These are phyloP conservation scores for Salix koriyanagi DNA, from an alignment of 345 rosid genomes.

Conservation along the genomic window DNA sequence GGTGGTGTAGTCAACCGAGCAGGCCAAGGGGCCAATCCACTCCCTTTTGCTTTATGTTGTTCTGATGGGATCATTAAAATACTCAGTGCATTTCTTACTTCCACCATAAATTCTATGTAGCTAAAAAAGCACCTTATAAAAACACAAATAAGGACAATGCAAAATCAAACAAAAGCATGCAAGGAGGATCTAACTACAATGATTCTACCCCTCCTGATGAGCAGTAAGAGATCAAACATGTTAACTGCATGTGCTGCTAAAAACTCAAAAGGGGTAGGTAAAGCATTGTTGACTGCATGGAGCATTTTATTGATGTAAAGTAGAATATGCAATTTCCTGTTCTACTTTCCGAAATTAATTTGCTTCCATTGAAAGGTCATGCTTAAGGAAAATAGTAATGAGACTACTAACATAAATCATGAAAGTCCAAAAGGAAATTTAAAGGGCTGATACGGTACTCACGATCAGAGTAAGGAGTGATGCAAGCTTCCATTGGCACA, in stretches of 20 bases:
- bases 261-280: background rate
- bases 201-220: background rate
- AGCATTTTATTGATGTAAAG: background rate
- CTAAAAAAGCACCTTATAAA: background rate
- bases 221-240: background rate
- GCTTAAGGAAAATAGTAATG: background rate
- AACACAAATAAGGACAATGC: background rate
- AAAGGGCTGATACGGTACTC: slow-evolving; percentile 32
- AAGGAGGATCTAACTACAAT: background rate
- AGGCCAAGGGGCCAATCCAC: slow-evolving; percentile 99
- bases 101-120: background rate
- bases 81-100: slow-evolving; percentile 4
- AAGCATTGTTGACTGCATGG: background rate
- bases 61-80: slow-evolving; percentile 37
- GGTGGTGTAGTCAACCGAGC: slow-evolving; percentile 79
- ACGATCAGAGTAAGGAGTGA: slow-evolving; percentile 83
- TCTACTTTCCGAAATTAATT: background rate
- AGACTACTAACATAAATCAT: background rate
- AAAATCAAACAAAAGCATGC: background rate
- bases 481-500: slow-evolving; percentile 90
- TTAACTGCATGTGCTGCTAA: background rate
- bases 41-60: slow-evolving; percentile 70
- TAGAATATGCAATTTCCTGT: background rate
- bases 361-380: background rate
- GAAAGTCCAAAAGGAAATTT: background rate